Evolutionary conservation across 305 asterid species (phyloP).

Genomic region (Coffea humblotiana): DNA sequence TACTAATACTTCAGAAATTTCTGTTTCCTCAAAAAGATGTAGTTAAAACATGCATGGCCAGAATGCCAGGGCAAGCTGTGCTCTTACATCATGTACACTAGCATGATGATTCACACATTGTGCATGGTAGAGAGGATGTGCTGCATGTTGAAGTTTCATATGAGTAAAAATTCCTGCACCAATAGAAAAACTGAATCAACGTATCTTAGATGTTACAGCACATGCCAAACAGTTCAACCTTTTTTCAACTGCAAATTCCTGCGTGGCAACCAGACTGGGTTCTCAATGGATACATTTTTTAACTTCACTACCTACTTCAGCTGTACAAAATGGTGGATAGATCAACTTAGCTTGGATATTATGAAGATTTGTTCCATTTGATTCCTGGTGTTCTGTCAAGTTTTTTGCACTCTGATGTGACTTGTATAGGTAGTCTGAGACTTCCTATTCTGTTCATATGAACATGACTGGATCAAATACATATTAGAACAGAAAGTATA

Average conservation of each 20-base stretch:
- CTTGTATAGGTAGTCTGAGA: neutral
- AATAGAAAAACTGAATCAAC: neutral
- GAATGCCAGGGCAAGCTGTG: neutral
- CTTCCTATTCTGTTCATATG: neutral
- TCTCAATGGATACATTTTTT: neutral
- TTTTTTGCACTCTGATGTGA: neutral
- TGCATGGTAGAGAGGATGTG: neutral
- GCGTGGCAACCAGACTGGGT: neutral
- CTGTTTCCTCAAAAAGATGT: neutral
- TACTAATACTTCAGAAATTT: neutral
- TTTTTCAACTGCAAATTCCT: neutral
- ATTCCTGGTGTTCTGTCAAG: neutral
- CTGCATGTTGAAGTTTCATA: neutral
- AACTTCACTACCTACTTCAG: neutral
- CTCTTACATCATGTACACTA: neutral
- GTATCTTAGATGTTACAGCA: neutral
- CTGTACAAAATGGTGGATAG: neutral
- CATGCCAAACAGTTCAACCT: neutral
- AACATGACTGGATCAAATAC: neutral
- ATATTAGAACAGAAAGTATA: neutral
- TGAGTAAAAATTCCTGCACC: conserved; percentile 3
- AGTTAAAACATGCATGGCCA: neutral
- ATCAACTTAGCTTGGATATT: neutral
- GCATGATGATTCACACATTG: neutral
- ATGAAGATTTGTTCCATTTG: neutral